phyloP scores from a whole-genome alignment of 305 asterid genomes.

The Caryopteris hybrid region DNA sequence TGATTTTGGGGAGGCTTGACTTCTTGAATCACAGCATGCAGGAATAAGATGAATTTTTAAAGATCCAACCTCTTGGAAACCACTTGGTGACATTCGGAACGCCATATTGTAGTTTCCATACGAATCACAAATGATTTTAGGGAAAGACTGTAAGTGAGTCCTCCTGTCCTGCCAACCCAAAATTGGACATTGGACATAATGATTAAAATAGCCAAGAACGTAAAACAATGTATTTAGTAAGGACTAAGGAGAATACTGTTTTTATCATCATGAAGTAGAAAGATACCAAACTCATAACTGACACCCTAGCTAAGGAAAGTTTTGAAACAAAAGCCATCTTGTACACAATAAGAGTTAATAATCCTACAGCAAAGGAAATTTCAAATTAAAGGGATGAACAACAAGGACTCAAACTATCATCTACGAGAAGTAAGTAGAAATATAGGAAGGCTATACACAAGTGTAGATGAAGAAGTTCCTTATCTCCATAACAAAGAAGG shows the following conservation, averaged over 20 bases:
- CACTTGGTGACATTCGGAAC: slow-evolving; percentile 75
- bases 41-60: slow-evolving; percentile 6
- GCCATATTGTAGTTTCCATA: slow-evolving; percentile 70
- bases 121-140: slow-evolving; percentile 70
- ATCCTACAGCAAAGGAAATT: slow-evolving; percentile 3
- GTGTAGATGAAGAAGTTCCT: neutral
- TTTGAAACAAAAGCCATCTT: neutral
- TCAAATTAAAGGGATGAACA: neutral
- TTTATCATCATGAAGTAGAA: neutral
- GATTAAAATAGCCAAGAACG: slow-evolving; percentile 13
- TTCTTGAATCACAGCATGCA: slow-evolving; percentile 6
- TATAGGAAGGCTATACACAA: neutral
- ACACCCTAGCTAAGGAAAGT: neutral
- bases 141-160: slow-evolving; percentile 52
- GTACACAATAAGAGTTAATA: neutral
- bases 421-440: neutral
- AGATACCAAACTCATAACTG: slow-evolving; percentile 7
- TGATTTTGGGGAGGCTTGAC: neutral
- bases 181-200: slow-evolving; percentile 9
- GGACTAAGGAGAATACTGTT: neutral
- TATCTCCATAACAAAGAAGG: neutral
- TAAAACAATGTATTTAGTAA: neutral
- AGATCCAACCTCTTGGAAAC: slow-evolving; percentile 73
- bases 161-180: slow-evolving; percentile 59
- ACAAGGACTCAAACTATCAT: neutral